Evolutionary conservation across 2,329 filamentous ascomycete genomes (phyloP).

Genomic region (Rhinocladiella mackenziei): DNA sequence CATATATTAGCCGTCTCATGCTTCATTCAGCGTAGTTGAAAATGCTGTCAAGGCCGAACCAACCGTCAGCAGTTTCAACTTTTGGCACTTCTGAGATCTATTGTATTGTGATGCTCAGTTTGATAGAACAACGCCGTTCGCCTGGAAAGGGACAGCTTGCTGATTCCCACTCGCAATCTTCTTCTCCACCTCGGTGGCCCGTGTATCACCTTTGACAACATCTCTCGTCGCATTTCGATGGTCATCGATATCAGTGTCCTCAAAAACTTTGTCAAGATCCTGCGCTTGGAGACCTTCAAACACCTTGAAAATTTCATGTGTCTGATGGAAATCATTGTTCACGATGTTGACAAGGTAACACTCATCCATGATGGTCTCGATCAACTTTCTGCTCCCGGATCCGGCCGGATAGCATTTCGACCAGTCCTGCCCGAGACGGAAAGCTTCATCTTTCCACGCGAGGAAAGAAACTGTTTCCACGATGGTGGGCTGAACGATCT

Average conservation of each 20-base stretch:
- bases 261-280: constrained; percentile 52
- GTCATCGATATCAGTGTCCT: constrained; percentile 13
- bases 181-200: constrained; percentile 11
- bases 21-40: not conserved
- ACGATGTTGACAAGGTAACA: constrained; percentile 98
- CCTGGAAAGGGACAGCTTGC: constrained; percentile 15
- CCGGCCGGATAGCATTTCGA: constrained; percentile 77
- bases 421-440: constrained; percentile 88
- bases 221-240: constrained; percentile 15
- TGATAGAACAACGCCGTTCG: constrained; percentile 8
- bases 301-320: constrained; percentile 74
- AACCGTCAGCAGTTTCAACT: too few species aligned
- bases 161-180: constrained; percentile 16
- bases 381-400: constrained; percentile 72
- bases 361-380: constrained; percentile 77
- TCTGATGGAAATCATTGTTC: constrained; percentile 94
- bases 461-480: constrained; percentile 97
- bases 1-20: not conserved
- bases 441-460: constrained; percentile 98
- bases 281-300: constrained; percentile 73
- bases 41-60: too few species aligned
- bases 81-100: not conserved
- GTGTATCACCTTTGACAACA: constrained; percentile 19
- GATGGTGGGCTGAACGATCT: constrained; percentile 99
- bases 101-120: constrained; percentile 9